Evolutionary conservation across 1,284 basidiomycete genomes (phyloP).

Genomic region (Ustilago curta): DNA sequence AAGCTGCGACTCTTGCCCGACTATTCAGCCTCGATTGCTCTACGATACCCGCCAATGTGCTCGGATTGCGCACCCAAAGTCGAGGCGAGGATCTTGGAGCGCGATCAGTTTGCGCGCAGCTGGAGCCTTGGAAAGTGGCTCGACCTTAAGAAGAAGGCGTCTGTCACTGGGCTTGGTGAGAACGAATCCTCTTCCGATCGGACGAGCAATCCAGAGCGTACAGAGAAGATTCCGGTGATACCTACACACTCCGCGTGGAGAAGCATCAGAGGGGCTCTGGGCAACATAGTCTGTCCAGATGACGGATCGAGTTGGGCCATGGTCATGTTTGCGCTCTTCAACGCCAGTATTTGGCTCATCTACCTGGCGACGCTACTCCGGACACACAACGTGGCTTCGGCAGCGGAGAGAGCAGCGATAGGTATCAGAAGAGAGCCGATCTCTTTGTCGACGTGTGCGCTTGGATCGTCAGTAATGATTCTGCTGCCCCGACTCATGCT

Average conservation of each 20-base stretch:
- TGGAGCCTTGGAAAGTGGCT: conserved; percentile 54
- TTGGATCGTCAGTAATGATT: background rate
- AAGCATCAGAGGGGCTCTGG: background rate
- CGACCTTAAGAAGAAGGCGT: conserved; percentile 34
- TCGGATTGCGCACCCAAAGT: conserved; percentile 40
- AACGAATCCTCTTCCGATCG: background rate
- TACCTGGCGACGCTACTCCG: conserved; percentile 7
- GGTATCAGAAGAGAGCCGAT: background rate
- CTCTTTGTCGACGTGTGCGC: conserved; percentile 4
- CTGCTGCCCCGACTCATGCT: conserved; percentile 11
- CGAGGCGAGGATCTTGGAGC: conserved; percentile 31
- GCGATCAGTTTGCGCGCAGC: conserved; percentile 46
- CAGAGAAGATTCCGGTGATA: background rate
- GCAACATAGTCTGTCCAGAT: background rate
- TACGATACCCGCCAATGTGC: conserved; percentile 58
- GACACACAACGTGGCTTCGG: background rate
- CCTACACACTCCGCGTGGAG: background rate
- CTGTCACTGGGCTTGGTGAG: background rate
- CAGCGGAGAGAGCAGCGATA: background rate
- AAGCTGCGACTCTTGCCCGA: conserved; percentile 35
- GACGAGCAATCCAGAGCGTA: background rate
- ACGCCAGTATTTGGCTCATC: conserved; percentile 6
- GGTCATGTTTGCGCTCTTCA: conserved; percentile 14
- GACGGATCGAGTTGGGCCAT: conserved; percentile 5
- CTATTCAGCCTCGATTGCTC: conserved; percentile 52